Base-by-base conservation (phyloP, 768 basidiomycete genomes). In the Phylloporus sp. region DNA sequence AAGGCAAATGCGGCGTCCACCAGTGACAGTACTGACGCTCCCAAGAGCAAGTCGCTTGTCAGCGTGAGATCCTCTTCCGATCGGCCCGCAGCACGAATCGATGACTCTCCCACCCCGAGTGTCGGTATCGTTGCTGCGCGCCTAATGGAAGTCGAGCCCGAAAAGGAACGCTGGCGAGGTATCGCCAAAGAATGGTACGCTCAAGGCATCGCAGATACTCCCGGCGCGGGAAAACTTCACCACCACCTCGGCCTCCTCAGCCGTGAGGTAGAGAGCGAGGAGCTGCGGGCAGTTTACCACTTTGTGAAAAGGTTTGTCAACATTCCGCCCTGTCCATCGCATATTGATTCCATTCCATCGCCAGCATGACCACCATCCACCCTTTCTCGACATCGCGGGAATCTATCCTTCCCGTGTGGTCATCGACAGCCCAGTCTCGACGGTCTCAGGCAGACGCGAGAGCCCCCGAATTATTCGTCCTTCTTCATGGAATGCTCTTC, bases 401-500 rank as follows among this genome's bases (percentile, higher is more conserved):
- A 71, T 90, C 93, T 0, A 77, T 97, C 12, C 76, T 95, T 4
- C 84, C 86, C 0, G 72, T 97, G n/a, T 98, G 95, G 86, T 88
- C 92, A 7, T 76, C 77, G 4, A 71, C 82, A 3, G 77, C 86
- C 0, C 68, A 70, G 54, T 75, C 82, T 7, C 80, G 84, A 16
- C 85, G 92, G 3, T 79, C 84, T 15, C 77, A 78, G 10, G 86
- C 94, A 2, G 93, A 95, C 57, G 82, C 88, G 6, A 75, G 73
- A 2, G 78, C 77, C 0, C 70, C 86, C 1, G 92, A 94, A 23
- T 77, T 97, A 0, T 99, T 98, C 58, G 82, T 98, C 28, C 81
- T 92, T 11, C 75, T 99, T 1, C 97, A 98, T 53, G 95, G 97
- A 24, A 95, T 97, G 93, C 78, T 99, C 2, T 97, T 97, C 72